A percentile compares a stretch with the other conserved stretches of the same genome.
Evolutionary conservation across 2,329 filamentous ascomycete genomes (phyloP).

Genomic region (Sclerotinia sclerotiorum): DNA sequence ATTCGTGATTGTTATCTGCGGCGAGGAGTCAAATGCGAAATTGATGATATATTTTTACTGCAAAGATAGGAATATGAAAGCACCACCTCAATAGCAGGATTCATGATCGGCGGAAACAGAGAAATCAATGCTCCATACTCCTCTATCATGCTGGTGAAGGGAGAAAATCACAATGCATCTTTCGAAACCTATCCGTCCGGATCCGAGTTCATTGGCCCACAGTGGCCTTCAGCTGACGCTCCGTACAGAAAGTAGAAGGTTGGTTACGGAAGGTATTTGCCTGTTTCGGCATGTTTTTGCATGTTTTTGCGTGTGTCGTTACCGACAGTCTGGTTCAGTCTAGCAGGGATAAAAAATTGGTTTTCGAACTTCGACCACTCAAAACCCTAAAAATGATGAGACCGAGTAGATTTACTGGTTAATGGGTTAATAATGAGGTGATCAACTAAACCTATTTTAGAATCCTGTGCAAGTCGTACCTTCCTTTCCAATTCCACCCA

Average conservation of each 20-base stretch:
- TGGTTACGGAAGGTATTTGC: background rate
- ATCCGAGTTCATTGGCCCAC: slow-evolving; percentile 17
- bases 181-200: background rate
- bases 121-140: background rate
- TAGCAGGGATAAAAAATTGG: background rate
- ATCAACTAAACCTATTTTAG: slow-evolving; percentile 5
- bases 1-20: background rate
- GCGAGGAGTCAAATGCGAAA: background rate
- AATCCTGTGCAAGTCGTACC: background rate
- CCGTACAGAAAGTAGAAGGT: background rate
- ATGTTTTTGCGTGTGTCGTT: background rate
- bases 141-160: background rate
- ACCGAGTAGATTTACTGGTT: slow-evolving; percentile 5
- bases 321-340: slow-evolving; percentile 21
- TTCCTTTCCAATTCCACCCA: background rate
- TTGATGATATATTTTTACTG: background rate
- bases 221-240: slow-evolving; percentile 1
- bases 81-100: background rate
- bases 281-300: background rate
- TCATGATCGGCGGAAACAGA: background rate
- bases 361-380: too few species aligned
- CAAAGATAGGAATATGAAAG: background rate
- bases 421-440: background rate
- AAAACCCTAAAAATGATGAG: slow-evolving; percentile 2
- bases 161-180: background rate